These are phyloP conservation scores for Raffaelea ambrosiae DNA, from an alignment of 2,329 filamentous ascomycete genomes.

Conservation along the genomic window DNA sequence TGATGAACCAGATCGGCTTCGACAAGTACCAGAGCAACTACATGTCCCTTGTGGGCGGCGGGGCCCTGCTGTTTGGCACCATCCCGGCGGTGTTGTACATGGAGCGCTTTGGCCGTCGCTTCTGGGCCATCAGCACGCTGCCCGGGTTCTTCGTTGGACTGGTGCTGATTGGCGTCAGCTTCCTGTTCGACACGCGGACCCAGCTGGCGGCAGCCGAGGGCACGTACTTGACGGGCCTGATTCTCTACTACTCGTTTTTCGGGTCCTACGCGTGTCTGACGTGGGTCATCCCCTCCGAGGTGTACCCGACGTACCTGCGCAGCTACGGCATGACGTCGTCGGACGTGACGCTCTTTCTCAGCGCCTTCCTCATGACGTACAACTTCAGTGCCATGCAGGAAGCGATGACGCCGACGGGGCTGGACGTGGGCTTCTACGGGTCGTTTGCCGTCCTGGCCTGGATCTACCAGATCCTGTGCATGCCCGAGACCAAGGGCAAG, in stretches of 20 bases:
- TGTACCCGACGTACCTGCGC: slow-evolving; percentile 64
- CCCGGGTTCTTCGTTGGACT: slow-evolving; percentile 65
- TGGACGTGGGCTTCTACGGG: slow-evolving; percentile 64
- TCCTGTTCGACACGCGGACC: slow-evolving; percentile 41
- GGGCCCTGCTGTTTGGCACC: slow-evolving; percentile 56
- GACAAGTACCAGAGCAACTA: slow-evolving; percentile 53
- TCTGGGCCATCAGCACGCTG: slow-evolving; percentile 66
- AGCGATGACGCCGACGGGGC: slow-evolving; percentile 55
- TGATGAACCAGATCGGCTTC: slow-evolving; percentile 64
- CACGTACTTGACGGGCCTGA: slow-evolving; percentile 58
- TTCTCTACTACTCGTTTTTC: slow-evolving; percentile 62
- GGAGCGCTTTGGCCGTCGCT: slow-evolving; percentile 63
- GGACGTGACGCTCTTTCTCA: slow-evolving; percentile 59
- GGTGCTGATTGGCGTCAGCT: slow-evolving; percentile 55
- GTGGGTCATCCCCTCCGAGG: slow-evolving; percentile 58
- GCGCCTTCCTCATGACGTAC: slow-evolving; percentile 66
- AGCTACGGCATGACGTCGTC: slow-evolving; percentile 67
- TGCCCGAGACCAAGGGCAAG: slow-evolving; percentile 60
- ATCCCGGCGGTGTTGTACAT: slow-evolving; percentile 62
- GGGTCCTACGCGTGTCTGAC: slow-evolving; percentile 57
- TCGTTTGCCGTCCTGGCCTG: slow-evolving; percentile 63
- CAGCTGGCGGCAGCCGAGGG: slow-evolving; percentile 43
- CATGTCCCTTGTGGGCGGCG: slow-evolving; percentile 67
- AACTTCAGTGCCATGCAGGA: slow-evolving; percentile 65
- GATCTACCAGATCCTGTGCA: slow-evolving; percentile 66